A percentile compares a stretch with the other conserved stretches of the same genome.
Conservation (phyloP, 345 rosid genomes). For the Eucalyptus tenuipes region DNA sequence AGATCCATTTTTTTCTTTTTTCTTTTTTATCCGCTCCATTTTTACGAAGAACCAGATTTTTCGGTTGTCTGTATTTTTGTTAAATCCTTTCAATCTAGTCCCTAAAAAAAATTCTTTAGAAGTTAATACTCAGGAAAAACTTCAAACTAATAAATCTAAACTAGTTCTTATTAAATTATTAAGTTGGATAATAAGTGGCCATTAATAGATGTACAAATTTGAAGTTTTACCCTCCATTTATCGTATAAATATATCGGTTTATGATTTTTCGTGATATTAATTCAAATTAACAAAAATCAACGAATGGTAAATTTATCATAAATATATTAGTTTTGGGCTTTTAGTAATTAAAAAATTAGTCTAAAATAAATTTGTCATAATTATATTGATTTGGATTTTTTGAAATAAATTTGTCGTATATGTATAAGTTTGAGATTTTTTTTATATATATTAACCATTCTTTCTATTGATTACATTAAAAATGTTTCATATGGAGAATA, state of each 20-base stretch:
- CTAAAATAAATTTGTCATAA: too few relatives aligned
- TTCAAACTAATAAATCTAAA: too few relatives aligned
- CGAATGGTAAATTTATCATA: too few relatives aligned
- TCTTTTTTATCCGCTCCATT: background rate
- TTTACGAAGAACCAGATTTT: background rate
- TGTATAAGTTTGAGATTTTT: too few relatives aligned
- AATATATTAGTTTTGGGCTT: too few relatives aligned
- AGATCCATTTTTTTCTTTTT: background rate
- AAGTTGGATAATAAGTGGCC: rapidly evolving
- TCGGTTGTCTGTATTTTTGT: background rate
- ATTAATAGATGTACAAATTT: too few relatives aligned
- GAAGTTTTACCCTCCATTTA: rapidly evolving
- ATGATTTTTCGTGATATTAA: rapidly evolving
- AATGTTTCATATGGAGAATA: background rate
- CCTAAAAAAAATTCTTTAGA: background rate
- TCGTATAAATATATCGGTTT: too few relatives aligned
- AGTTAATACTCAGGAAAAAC: too few relatives aligned
- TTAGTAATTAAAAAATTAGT: too few relatives aligned
- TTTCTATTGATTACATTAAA: background rate
- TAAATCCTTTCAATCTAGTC: background rate
- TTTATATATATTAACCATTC: too few relatives aligned
- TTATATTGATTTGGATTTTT: too few relatives aligned
- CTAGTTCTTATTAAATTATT: rapidly evolving
- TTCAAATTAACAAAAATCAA: background rate
- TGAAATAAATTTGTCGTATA: too few relatives aligned